These are phyloP conservation scores for Hyaloraphidium curvatum DNA, from an alignment of 192 early-diverging fungal genomes.

Conservation along the genomic window DNA sequence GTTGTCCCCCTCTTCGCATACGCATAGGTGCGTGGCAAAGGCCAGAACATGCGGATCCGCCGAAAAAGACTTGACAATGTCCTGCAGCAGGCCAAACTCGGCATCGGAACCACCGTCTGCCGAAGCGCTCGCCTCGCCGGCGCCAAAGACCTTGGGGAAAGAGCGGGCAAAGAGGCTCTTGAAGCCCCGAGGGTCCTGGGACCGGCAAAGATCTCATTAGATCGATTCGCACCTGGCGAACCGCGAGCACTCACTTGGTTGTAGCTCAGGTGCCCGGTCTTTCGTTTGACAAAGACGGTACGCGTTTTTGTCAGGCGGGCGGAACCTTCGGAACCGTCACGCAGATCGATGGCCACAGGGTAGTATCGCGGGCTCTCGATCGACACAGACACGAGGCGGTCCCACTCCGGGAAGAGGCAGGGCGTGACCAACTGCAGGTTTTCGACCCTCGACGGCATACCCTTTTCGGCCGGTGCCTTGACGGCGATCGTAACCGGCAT, in stretches of 20 bases:
- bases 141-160: background rate
- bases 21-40: conserved; percentile 10
- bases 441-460: background rate
- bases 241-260: background rate
- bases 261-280: conserved; percentile 25
- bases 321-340: conserved; percentile 11
- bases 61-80: conserved; percentile 5
- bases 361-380: conserved; percentile 36
- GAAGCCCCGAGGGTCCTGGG: conserved; percentile 2
- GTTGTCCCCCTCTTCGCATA: too few species aligned
- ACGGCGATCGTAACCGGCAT: conserved; percentile 32
- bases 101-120: background rate
- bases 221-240: too few species aligned
- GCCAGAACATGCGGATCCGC: conserved; percentile 7
- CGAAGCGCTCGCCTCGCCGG: background rate
- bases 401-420: conserved; percentile 32
- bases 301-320: conserved; percentile 15
- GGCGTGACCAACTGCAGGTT: conserved; percentile 28
- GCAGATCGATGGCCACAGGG: conserved; percentile 20
- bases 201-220: too few species aligned
- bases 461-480: conserved; percentile 10
- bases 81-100: background rate
- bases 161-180: background rate
- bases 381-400: conserved; percentile 25
- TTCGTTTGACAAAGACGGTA: conserved; percentile 17